A percentile compares a stretch with the other conserved stretches of the same genome.
Conservation (phyloP, 176 grass and related monocot genomes). For the Themeda triandra region DNA sequence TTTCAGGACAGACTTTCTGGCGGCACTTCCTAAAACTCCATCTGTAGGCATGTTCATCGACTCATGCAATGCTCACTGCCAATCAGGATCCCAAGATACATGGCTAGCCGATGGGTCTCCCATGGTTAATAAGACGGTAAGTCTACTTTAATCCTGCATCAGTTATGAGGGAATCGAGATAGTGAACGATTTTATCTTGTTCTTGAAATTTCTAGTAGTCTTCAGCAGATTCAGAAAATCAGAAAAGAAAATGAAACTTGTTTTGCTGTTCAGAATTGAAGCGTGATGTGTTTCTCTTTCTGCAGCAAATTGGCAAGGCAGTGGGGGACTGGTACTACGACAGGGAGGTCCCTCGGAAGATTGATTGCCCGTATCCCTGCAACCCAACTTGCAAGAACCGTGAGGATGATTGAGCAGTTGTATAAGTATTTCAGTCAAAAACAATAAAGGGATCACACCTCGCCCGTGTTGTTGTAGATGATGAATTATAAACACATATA, state of each 20-base stretch:
- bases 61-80: constrained; percentile 86
- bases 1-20: constrained; percentile 70
- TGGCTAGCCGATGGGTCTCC: constrained; percentile 61
- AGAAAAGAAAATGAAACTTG: background rate
- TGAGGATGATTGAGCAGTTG: too few relatives aligned
- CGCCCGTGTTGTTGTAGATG: background rate
- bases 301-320: constrained; percentile 79
- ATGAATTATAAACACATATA: too few relatives aligned
- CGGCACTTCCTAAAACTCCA: constrained; percentile 47
- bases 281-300: background rate
- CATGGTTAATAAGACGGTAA: constrained; percentile 65
- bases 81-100: constrained; percentile 65
- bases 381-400: constrained; percentile 64
- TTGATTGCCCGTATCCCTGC: constrained; percentile 81
- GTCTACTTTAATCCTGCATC: background rate
- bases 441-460: background rate
- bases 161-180: background rate
- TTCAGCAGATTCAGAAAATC: background rate
- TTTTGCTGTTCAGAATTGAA: background rate
- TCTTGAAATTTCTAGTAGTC: background rate
- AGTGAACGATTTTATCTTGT: background rate
- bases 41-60: constrained; percentile 78
- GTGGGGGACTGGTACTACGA: constrained; percentile 77
- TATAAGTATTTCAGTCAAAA: background rate
- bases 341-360: constrained; percentile 34